These are phyloP conservation scores for Aureobasidium lini DNA, from an alignment of 2,329 filamentous ascomycete genomes.

Conservation along the genomic window DNA sequence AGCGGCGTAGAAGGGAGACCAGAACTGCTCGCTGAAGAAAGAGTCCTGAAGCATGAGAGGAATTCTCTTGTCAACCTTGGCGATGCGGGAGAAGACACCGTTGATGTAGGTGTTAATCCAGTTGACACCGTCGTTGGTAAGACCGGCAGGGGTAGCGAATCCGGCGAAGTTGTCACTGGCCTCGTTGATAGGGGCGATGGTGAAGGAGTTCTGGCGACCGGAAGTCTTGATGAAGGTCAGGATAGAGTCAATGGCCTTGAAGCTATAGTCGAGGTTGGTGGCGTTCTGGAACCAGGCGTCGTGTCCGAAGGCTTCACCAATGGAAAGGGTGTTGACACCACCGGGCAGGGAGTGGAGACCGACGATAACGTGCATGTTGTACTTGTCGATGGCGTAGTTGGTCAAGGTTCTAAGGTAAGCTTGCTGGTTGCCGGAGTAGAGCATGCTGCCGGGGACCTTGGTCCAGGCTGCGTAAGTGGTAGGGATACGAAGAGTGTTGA, in stretches of 20 bases:
- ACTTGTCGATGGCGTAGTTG: slow-evolving; percentile 30
- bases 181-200: slow-evolving; percentile 33
- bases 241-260: slow-evolving; percentile 26
- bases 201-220: slow-evolving; percentile 26
- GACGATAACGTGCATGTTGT: slow-evolving; percentile 31
- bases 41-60: slow-evolving; percentile 29
- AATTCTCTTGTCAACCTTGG: slow-evolving; percentile 23
- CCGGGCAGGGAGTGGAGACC: slow-evolving; percentile 28
- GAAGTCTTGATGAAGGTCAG: slow-evolving; percentile 28
- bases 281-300: slow-evolving; percentile 30
- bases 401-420: slow-evolving; percentile 25
- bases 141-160: slow-evolving; percentile 28
- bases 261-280: slow-evolving; percentile 29
- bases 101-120: slow-evolving; percentile 31
- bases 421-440: slow-evolving; percentile 29
- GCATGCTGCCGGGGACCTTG: slow-evolving; percentile 26
- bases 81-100: slow-evolving; percentile 22
- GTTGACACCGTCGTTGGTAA: slow-evolving; percentile 24
- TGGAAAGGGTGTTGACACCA: slow-evolving; percentile 25
- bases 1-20: slow-evolving; percentile 23
- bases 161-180: slow-evolving; percentile 29
- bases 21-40: slow-evolving; percentile 24
- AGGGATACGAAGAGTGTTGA: slow-evolving; percentile 31
- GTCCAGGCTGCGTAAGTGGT: slow-evolving; percentile 33
- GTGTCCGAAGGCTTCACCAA: slow-evolving; percentile 24